Evolutionary conservation across 139 green algal genomes (phyloP), one percentile per base, ranked within the genome.

Genomic region (Picochlorum sp.): DNA sequence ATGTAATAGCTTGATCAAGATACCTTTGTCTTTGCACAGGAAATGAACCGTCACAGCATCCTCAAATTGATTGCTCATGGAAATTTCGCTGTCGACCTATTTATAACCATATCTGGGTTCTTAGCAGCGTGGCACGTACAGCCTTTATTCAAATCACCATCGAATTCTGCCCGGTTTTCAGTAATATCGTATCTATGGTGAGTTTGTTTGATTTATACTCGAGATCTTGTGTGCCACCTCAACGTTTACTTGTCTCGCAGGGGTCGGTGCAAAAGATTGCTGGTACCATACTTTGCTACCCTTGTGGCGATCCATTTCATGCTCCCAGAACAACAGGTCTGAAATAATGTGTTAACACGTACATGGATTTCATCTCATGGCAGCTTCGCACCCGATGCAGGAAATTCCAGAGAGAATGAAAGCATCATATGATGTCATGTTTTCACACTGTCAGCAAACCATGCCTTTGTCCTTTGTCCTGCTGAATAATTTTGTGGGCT

Each of bases 401-500:
- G n/a, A 20, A 45, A 20, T 21, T 45, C n/a, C 47, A 54, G 16
- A 20, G 11, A 13, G 13, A 21, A 59, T 56, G 32, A n/a, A 66
- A 38, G 18, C 23, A 21, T 56, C 18, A 11, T 41, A 66, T 32
- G 37, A 66, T 57, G 24, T 26, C 8, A 45, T 41, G 14, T 66
- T 66, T 57, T 45, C 18, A 20, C 41, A 59, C 8, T 66, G 61
- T 16, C 61, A 11, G 20, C 11, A 21, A 26, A 44, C 61, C 23
- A 41, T 66, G 21, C 61, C 61, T 15, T 44, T 66, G 21, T 56
- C 52, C 20, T 26, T 66, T 20, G 23, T 66, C 10, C 34, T 66
- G 61, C 10, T 66, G 61, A 66, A 66, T 34, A 66, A 66, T 44
- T 66, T 66, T 6, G n/a, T 57, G 10, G 61, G 61, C n/a, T 66